Conservation (phyloP, 148 eudicot species). For the Camellia granthamiana region DNA sequence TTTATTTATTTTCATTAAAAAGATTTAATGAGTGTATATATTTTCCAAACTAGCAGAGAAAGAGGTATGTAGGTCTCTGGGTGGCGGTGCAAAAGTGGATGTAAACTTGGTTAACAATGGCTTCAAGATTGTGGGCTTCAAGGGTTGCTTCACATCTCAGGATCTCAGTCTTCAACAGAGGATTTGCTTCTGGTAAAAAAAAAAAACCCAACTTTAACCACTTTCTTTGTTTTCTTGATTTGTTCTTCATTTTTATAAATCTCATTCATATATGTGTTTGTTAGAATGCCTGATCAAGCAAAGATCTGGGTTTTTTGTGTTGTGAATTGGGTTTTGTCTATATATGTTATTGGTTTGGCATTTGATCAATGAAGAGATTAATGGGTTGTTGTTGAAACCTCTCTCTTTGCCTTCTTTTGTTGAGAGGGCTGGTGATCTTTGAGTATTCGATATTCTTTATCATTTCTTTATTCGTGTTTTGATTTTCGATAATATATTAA, state of each 20-base stretch:
- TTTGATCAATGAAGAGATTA: neutral
- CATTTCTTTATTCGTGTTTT: neutral
- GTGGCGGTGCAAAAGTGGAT: neutral
- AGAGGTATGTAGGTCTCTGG: neutral
- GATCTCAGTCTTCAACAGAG: slow-evolving; percentile 20
- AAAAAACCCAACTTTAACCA: neutral
- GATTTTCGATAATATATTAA: neutral
- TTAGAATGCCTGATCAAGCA: neutral
- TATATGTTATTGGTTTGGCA: neutral
- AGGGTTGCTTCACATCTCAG: slow-evolving; percentile 20
- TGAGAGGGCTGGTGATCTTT: neutral
- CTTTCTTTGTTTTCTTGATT: neutral
- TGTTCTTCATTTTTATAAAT: neutral
- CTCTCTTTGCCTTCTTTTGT: neutral
- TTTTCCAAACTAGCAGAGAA: neutral
- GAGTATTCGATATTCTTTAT: neutral
- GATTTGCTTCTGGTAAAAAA: slow-evolving; percentile 14
- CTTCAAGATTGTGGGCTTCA: slow-evolving; percentile 19
- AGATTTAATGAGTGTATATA: too few relatives aligned
- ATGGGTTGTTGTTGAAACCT: neutral
- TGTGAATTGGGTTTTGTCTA: neutral
- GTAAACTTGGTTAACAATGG: neutral
- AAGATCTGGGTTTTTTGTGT: neutral
- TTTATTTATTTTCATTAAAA: too few relatives aligned
- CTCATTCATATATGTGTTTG: too few relatives aligned